Base-by-base conservation (phyloP, 2,329 filamentous ascomycete genomes). In the Onygenales sp. region DNA sequence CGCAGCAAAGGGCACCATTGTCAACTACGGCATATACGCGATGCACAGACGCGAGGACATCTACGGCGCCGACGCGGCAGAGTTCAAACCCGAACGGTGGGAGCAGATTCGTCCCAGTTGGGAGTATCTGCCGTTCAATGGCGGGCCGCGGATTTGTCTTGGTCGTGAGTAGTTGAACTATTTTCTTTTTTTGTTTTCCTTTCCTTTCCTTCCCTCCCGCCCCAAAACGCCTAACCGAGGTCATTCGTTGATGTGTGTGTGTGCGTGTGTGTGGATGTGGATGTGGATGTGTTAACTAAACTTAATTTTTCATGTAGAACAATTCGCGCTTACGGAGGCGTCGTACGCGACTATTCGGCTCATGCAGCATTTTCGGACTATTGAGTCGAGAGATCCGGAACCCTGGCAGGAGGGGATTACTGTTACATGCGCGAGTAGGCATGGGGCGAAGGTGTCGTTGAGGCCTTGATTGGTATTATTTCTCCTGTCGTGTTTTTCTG, bases 61-160 rank as follows among this genome's bases (percentile, higher is more conserved):
- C 17, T 80, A 79, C 55, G 56, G 55, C 5, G 57, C 55, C 9
- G 57, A 59, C 43, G 52, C 57, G 11, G 45, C 52, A 13, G 51
- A 54, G 42, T 80, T 75, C 67, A 71, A 72, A 50, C 77, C 77
- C 0, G 76, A 78, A 57, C 67, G 77, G 7, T 80, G 77, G 77
- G 60, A 65, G 14, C 73, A 72, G 31, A 76, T 77, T 74, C 70
- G 71, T 41, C 77, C 77, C 0, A 74, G 70, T 57, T 79, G 77
- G 75, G 71, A 75, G 17, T 80, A 76, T 55, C 72, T 78, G 43
- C 78, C 78, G 0, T 80, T 80, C 54, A 78, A 78, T 51, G 76
- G 76, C 1, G 77, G 76, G 0, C 76, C 77, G 3, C 64, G 76
- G 14, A 78, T 79, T 46, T 82, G 79, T 56, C 78, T 82, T 39